Base-by-base conservation (phyloP, 148 eudicot species). In the Cornus florida region DNA sequence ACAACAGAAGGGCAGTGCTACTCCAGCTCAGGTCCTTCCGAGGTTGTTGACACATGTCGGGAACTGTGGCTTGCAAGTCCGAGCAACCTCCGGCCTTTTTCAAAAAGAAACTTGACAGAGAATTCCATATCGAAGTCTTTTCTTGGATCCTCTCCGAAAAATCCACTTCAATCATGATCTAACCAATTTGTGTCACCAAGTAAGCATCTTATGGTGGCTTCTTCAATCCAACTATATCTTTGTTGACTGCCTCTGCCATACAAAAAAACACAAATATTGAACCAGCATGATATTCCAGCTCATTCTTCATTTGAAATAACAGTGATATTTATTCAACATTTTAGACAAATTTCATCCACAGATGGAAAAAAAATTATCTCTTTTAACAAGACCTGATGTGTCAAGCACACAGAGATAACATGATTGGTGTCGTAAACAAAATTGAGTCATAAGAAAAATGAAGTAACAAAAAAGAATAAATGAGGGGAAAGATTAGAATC, bases 1-100 rank as follows among this genome's bases (percentile, higher is more conserved):
- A 71, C 81, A 74, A 82, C 9, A 43, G 74, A 75, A 69, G 78
- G 82, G 33, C 69, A 81, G 80, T 76, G 83, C 80, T 76, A 43
- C 71, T 76, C 79, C 74, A 71, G 80, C 77, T 24, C 28, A 67
- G 56, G 79, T 41, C 64, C 43, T 70, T 70, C 73, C 73, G 3
- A 48, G 60, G 72, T 67, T 46, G 64, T 68, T 76, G 64, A 67
- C 38, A 35, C 38, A 4, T 35, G 5, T 35, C 38, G 4, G 38
- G 28, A 28, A 28, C 28, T 35, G 38, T 2, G 38, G 28, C 39
- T 65, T 6, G 16, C 65, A 10, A 68, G 16, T 23, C 46, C 62
- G 24, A 4, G 32, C 8, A 1, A 48, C 59, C 16, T 62, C 23
- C 20, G 24, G 66, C 24, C 23, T 62, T 20, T 62, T n/a, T 62